These are phyloP conservation scores for Grigorovia yakushimaensis DNA, from an alignment of 805 yeast genomes.

Conservation along the genomic window DNA sequence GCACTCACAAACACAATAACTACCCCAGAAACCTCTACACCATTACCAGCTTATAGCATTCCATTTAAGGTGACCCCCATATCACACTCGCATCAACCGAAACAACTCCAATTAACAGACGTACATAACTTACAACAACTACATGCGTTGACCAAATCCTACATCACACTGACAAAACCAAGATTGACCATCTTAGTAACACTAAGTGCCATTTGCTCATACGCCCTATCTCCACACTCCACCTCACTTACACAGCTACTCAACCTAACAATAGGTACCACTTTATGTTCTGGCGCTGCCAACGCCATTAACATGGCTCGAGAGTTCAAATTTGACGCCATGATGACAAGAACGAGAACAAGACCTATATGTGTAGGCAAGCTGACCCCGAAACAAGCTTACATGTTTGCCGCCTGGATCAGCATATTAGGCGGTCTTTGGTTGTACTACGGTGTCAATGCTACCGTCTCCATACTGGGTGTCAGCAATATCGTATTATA, in stretches of 20 bases:
- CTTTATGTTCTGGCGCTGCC: conserved; percentile 85
- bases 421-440: conserved; percentile 65
- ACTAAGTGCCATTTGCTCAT: conserved; percentile 84
- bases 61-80: neutral
- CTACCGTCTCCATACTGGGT: conserved; percentile 77
- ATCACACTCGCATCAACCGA: neutral
- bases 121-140: neutral
- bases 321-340: conserved; percentile 80
- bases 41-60: neutral
- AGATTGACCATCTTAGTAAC: conserved; percentile 79
- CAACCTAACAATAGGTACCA: conserved; percentile 73
- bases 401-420: conserved; percentile 60
- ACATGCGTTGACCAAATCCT: conserved; percentile 27
- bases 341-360: conserved; percentile 79
- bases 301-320: conserved; percentile 96
- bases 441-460: conserved; percentile 73
- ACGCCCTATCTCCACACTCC: conserved; percentile 81
- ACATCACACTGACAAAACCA: conserved; percentile 82
- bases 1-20: too few species aligned
- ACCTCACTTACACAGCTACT: conserved; percentile 63
- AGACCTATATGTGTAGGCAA: conserved; percentile 87
- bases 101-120: neutral
- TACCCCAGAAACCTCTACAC: too few species aligned
- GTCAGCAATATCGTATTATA: conserved; percentile 69
- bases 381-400: conserved; percentile 69